These are phyloP conservation scores for Zymoseptoria brevis DNA, from an alignment of 2,329 filamentous ascomycete species.

Conservation along the genomic window DNA sequence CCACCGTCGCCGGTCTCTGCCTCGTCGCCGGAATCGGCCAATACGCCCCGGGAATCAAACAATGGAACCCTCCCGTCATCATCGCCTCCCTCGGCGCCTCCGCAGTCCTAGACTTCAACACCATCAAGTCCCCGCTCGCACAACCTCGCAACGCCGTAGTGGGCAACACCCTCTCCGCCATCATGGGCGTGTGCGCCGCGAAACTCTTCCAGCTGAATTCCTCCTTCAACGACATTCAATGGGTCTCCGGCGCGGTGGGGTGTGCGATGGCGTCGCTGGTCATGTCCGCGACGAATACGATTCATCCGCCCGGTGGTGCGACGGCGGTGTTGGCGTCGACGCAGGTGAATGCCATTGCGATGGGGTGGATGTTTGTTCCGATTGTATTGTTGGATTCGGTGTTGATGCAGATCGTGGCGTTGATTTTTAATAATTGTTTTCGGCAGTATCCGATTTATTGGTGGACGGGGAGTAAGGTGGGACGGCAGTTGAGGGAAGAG, in stretches of 20 bases:
- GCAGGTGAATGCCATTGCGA: conserved; percentile 31
- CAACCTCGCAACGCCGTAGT: conserved; percentile 41
- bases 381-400: conserved; percentile 36
- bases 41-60: conserved; percentile 31
- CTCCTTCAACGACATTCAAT: conserved; percentile 32
- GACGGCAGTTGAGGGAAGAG: conserved; percentile 21
- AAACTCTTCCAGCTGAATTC: conserved; percentile 38
- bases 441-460: conserved; percentile 42
- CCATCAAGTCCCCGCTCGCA: conserved; percentile 39
- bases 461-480: conserved; percentile 39
- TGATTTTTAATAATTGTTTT: conserved; percentile 40
- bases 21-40: conserved; percentile 37
- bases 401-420: conserved; percentile 37
- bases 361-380: conserved; percentile 41
- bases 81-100: conserved; percentile 40
- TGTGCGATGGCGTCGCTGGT: conserved; percentile 37
- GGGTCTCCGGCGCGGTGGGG: conserved; percentile 39
- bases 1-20: conserved; percentile 38
- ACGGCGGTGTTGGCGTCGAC: conserved; percentile 41
- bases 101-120: conserved; percentile 42
- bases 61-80: conserved; percentile 35
- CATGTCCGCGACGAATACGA: conserved; percentile 42
- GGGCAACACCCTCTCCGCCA: conserved; percentile 39
- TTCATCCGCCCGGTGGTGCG: conserved; percentile 45
- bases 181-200: conserved; percentile 38